Evolutionary conservation across 805 yeast genomes (phyloP).

Genomic region (Wickerhamomyces chaumierensis): DNA sequence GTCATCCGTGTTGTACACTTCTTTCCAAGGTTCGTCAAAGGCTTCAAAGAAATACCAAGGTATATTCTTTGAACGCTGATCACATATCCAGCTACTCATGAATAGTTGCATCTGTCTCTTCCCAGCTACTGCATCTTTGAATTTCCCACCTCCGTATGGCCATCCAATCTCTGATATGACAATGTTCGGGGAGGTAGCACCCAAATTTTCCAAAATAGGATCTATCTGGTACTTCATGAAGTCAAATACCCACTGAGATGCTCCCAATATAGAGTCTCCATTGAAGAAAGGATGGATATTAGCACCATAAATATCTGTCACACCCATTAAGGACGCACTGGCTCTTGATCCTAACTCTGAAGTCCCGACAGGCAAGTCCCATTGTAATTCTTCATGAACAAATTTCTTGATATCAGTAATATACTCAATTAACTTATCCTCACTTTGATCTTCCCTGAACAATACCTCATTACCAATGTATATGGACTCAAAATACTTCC

Average conservation of each 20-base stretch:
- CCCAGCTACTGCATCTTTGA: constrained; percentile 36
- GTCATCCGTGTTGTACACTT: constrained; percentile 34
- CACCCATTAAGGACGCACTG: constrained; percentile 25
- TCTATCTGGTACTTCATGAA: constrained; percentile 32
- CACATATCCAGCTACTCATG: constrained; percentile 41
- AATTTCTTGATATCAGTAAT: constrained; percentile 31
- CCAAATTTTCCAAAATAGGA: constrained; percentile 22
- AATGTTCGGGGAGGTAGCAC: constrained; percentile 20
- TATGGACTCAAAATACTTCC: constrained; percentile 35
- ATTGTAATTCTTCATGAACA: constrained; percentile 22
- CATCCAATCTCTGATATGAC: constrained; percentile 59
- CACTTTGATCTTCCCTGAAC: constrained; percentile 37
- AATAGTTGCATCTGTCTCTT: constrained; percentile 32
- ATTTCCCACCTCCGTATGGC: constrained; percentile 55
- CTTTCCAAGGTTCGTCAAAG: constrained; percentile 66
- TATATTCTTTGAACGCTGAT: constrained; percentile 22
- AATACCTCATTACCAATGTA: constrained; percentile 55
- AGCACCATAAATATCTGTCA: constrained; percentile 48
- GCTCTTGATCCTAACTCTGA: constrained; percentile 45
- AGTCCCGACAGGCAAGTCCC: constrained; percentile 46
- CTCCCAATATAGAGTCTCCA: constrained; percentile 36
- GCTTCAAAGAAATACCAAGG: constrained; percentile 60
- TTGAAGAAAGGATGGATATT: constrained; percentile 62
- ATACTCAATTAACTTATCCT: constrained; percentile 26
- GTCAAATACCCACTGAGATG: constrained; percentile 42